Conservation (phyloP, 257 asterid genomes). For the Scutellaria minor region DNA sequence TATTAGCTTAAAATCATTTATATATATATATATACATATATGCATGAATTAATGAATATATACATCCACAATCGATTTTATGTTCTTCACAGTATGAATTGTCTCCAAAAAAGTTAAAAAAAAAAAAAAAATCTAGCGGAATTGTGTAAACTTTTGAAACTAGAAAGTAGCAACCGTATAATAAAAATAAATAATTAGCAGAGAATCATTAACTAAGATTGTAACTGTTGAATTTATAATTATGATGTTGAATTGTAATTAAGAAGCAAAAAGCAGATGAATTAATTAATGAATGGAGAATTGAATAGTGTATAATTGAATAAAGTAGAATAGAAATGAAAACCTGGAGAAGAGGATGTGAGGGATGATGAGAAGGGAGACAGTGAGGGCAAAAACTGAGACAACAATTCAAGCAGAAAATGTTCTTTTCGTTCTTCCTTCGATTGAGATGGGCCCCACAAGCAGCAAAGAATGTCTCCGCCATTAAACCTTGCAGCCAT, state of each 20-base stretch:
- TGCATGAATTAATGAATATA: background rate
- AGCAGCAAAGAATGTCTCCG: slow-evolving; percentile 68
- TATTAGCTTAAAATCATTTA: too few species aligned
- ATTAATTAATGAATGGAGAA: too few species aligned
- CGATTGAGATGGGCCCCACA: slow-evolving; percentile 67
- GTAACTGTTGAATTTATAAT: too few species aligned
- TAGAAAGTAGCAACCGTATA: too few species aligned
- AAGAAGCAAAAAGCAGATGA: too few species aligned
- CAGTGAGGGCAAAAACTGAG: slow-evolving; percentile 90
- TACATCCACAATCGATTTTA: too few species aligned
- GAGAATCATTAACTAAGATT: too few species aligned
- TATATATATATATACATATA: background rate
- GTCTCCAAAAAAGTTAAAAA: background rate
- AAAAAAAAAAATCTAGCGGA: background rate
- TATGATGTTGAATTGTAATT: too few species aligned
- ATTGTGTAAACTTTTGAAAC: background rate
- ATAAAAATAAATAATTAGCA: background rate
- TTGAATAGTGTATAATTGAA: too few species aligned
- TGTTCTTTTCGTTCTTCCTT: slow-evolving; percentile 83
- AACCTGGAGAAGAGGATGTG: slow-evolving; percentile 82
- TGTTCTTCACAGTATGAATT: too few species aligned
- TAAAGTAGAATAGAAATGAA: too few species aligned
- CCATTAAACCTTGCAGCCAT: slow-evolving; percentile 79
- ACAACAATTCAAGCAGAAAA: slow-evolving; percentile 82
- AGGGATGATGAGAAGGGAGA: slow-evolving; percentile 64